A percentile compares a stretch with the other conserved stretches of the same genome.
Conservation (phyloP, 768 basidiomycete genomes). For the Cystofilobasidium ferigula region DNA sequence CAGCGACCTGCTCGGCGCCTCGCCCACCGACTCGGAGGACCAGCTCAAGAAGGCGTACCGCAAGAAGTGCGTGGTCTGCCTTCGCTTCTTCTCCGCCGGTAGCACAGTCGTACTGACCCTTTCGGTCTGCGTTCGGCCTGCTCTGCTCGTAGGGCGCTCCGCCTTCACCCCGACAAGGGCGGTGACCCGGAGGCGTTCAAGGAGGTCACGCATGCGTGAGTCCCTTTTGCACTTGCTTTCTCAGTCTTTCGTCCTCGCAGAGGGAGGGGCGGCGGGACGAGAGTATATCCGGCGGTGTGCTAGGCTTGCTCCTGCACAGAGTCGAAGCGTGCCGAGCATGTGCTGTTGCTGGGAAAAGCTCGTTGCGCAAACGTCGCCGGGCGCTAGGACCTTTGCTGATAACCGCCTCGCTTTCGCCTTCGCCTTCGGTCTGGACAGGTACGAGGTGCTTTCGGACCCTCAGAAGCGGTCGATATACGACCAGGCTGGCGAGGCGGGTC, state of each 20-base stretch:
- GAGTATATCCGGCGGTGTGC: too few species aligned
- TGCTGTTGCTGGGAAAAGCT: neutral
- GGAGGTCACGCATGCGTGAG: constrained; percentile 88
- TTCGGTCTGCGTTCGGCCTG: neutral
- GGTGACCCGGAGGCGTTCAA: constrained; percentile 96
- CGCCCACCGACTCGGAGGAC: constrained; percentile 62
- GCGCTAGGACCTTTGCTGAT: constrained; percentile 25
- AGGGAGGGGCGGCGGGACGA: too few species aligned
- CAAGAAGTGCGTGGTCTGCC: constrained; percentile 51
- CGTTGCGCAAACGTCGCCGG: too few species aligned
- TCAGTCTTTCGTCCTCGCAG: too few species aligned
- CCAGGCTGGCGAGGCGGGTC: constrained; percentile 79
- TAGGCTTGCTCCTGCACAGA: too few species aligned
- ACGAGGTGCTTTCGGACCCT: constrained; percentile 82
- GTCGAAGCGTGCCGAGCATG: too few species aligned
- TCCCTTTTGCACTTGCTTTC: constrained; percentile 29
- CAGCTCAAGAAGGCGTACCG: constrained; percentile 94
- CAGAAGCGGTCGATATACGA: constrained; percentile 76
- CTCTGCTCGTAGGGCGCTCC: constrained; percentile 54
- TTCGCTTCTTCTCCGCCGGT: neutral
- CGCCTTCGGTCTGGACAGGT: constrained; percentile 45
- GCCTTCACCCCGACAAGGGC: constrained; percentile 84
- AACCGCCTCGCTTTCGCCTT: constrained; percentile 15
- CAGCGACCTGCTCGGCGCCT: constrained; percentile 77
- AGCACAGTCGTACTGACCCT: neutral